A percentile compares a stretch with the other conserved stretches of the same genome.
phyloP scores from a whole-genome alignment of 495 filamentous ascomycete species.

The Penicillium salamii region DNA sequence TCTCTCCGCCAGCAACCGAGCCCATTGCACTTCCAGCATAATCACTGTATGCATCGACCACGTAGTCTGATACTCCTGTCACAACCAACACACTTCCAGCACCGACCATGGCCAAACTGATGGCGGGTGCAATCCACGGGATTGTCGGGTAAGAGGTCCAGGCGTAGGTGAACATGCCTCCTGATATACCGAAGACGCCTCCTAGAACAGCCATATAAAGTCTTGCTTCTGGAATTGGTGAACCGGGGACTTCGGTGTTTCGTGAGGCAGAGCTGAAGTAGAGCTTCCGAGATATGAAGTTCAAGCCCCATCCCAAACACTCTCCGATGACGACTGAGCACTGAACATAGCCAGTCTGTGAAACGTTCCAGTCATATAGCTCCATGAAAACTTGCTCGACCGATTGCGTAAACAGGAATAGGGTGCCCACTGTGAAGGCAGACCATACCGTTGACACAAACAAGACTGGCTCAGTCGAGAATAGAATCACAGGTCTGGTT shows the following conservation, averaged over 20 bases:
- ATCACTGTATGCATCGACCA: conserved; percentile 31
- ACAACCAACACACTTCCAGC: conserved; percentile 28
- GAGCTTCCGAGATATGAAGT: conserved; percentile 3
- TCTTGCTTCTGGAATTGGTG: conserved; percentile 15
- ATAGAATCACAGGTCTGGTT: conserved; percentile 39
- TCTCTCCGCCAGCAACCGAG: conserved; percentile 36
- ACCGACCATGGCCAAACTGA: conserved; percentile 18
- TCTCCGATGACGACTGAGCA: conserved; percentile 7
- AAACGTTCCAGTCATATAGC: conserved; percentile 27
- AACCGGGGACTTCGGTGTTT: conserved; percentile 7
- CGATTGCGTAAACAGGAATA: conserved; percentile 48
- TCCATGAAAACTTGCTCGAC: conserved; percentile 36
- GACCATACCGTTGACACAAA: conserved; percentile 48
- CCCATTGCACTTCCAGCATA: conserved; percentile 37
- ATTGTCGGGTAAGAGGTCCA: conserved; percentile 9
- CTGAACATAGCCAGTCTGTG: conserved; percentile 9
- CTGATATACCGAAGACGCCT: conserved; percentile 5
- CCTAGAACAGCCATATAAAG: conserved; percentile 15
- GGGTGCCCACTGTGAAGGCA: conserved; percentile 47
- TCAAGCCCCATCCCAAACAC: conserved; percentile 2
- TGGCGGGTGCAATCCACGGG: conserved; percentile 25
- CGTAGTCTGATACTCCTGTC: conserved; percentile 29
- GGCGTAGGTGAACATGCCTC: conserved; percentile 20
- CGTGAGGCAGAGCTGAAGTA: conserved; percentile 1
- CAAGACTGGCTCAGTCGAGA: conserved; percentile 52